Conservation (phyloP, 306 rosid genomes). For the Castanea sativa region DNA sequence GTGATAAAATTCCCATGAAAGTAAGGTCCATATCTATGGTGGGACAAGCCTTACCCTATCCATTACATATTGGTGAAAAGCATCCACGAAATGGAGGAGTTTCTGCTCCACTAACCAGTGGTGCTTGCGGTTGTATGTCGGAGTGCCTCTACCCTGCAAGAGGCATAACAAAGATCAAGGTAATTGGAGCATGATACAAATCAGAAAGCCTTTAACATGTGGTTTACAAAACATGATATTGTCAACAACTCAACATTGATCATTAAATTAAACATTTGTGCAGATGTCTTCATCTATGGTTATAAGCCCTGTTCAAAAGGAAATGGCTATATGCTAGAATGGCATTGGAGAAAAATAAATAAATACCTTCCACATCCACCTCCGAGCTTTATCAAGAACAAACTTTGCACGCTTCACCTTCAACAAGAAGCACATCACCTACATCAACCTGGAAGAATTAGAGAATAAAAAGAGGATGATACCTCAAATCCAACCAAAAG, state of each 20-base stretch:
- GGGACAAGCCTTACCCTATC: slow-evolving; percentile 62
- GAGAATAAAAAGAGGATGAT: slow-evolving; percentile 7
- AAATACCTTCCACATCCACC: slow-evolving; percentile 98
- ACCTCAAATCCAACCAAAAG: slow-evolving; percentile 19
- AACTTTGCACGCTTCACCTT: slow-evolving; percentile 96
- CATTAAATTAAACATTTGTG: slow-evolving; percentile 13
- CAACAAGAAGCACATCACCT: slow-evolving; percentile 94
- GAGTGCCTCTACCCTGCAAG: slow-evolving; percentile 74
- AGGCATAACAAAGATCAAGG: slow-evolving; percentile 15
- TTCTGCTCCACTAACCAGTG: slow-evolving; percentile 97
- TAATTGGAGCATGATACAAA: slow-evolving; percentile 13
- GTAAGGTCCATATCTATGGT: slow-evolving; percentile 17
- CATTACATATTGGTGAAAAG: slow-evolving; percentile 98
- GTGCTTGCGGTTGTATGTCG: slow-evolving; percentile 52
- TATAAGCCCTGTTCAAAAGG: background rate
- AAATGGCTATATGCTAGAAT: slow-evolving; percentile 9
- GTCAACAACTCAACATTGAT: background rate
- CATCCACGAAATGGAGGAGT: slow-evolving; percentile 98
- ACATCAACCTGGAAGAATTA: slow-evolving; percentile 15
- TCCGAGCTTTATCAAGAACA: slow-evolving; percentile 90
- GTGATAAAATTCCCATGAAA: slow-evolving; percentile 5
- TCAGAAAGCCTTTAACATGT: slow-evolving; percentile 6
- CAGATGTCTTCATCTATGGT: background rate
- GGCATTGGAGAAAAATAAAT: slow-evolving; percentile 15
- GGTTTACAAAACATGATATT: slow-evolving; percentile 8